Evolutionary conservation across 371 early-diverging fungal species (phyloP), one percentile per base, ranked within the genome.

Genomic region (Coemansia sp.): DNA sequence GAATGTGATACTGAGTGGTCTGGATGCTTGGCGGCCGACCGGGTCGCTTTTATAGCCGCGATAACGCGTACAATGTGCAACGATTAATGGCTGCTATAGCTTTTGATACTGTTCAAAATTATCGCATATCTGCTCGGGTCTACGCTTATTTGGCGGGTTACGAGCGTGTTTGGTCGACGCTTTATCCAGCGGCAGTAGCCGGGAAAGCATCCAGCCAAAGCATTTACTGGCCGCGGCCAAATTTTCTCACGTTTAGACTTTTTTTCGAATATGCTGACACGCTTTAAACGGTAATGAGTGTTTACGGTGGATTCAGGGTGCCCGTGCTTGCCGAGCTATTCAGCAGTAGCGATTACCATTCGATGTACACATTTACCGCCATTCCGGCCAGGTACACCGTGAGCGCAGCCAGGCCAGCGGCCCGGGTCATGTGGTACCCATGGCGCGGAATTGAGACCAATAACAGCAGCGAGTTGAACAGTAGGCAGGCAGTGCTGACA

Each of bases 401-500:
- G 32, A 74, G 42, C 5, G 62, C 66, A 32, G 49, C 40, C 9
- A 64, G 46, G 9, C 72, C 75, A 48, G 62, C 59, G 31, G 59
- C 46, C 5, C 71, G 72, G 9, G 72, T 74, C 66, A 74, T 74
- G 18, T 55, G 62, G 46, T 72, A 74, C 29, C 40, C 37, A 31
- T 55, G 59, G 18, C 72, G 56, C 2, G 75, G 75, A 1, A 74
- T 62, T 14, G 54, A 55, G 6, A 74, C 29, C 31, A 74, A 55
- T 29, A 61, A 74, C 5, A 74, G 11, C 39, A 66, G 37, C 36
- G 75, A 58, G 52, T 74, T 70, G 46, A 66, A 33, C 32, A 70
- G 59, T 10, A 74, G 58, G 42, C 75, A 74, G 2, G 60, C 71
- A 18, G 75, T 62, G 51, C 75, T 69, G 34, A 74, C 72, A 43